phyloP scores from a whole-genome alignment of 164 flowering plant genomes.

The Taxillus chinensis region DNA sequence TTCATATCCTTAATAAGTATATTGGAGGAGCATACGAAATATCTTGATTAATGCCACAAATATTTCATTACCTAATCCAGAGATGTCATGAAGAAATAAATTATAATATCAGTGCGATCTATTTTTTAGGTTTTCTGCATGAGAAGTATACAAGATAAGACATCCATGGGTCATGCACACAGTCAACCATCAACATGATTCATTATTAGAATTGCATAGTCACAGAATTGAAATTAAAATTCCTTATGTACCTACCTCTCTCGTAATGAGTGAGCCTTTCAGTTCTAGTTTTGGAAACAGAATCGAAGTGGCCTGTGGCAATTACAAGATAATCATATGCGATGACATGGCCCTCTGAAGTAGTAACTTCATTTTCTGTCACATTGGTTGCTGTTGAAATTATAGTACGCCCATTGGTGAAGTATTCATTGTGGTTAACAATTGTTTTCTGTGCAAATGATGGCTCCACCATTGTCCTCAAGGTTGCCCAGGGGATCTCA shows the following conservation, averaged over 20 bases:
- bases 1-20: neutral
- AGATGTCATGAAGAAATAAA: no score
- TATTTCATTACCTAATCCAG: no score
- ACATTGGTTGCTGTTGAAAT: constrained; percentile 12
- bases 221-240: neutral
- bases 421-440: constrained; percentile 13
- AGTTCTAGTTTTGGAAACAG: constrained; percentile 4
- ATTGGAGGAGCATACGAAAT: no score
- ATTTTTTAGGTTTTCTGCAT: no score
- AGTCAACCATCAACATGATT: no score
- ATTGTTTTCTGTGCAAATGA: constrained; percentile 14
- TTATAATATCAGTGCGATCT: no score
- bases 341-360: neutral
- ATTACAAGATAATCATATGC: constrained; percentile 17
- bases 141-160: no score
- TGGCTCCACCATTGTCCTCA: constrained; percentile 19
- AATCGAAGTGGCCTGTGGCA: constrained; percentile 15
- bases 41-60: no score
- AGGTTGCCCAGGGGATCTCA: constrained; percentile 23
- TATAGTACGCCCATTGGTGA: constrained; percentile 9
- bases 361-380: constrained; percentile 7
- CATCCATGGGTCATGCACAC: no score
- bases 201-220: neutral
- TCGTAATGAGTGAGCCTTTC: constrained; percentile 12
- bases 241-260: constrained; percentile 5